Conservation (phyloP, 2,329 filamentous ascomycete genomes). For the Plectosphaerella plurivora region DNA sequence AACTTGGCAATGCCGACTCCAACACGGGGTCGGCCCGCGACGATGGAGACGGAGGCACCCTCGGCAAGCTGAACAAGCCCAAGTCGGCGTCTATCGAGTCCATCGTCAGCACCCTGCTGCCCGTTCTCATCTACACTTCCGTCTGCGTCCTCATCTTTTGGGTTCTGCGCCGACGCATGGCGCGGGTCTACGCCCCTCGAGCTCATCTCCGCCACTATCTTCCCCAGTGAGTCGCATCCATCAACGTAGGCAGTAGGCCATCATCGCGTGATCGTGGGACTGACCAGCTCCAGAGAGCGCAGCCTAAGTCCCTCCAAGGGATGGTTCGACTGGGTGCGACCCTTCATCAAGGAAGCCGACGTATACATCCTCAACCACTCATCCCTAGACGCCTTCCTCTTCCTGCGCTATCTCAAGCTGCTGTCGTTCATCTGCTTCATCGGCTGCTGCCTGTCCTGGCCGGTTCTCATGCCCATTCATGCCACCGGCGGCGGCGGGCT, state of each 20-base stretch:
- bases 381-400: slow-evolving; percentile 87
- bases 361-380: slow-evolving; percentile 83
- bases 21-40: slow-evolving; percentile 39
- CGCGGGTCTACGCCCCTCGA: slow-evolving; percentile 52
- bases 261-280: no score
- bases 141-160: slow-evolving; percentile 50
- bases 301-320: slow-evolving; percentile 45
- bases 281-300: slow-evolving; percentile 6
- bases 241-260: not conserved
- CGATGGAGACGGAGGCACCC: slow-evolving; percentile 30
- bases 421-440: slow-evolving; percentile 73
- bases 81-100: slow-evolving; percentile 35
- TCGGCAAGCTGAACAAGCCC: slow-evolving; percentile 25
- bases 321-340: slow-evolving; percentile 61
- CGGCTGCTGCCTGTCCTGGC: slow-evolving; percentile 79
- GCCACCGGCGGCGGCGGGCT: slow-evolving; percentile 68
- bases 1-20: slow-evolving; percentile 24
- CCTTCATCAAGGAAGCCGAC: slow-evolving; percentile 67
- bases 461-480: slow-evolving; percentile 79
- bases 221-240: slow-evolving; percentile 35
- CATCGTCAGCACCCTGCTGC: slow-evolving; percentile 47
- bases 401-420: slow-evolving; percentile 66
- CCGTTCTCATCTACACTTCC: slow-evolving; percentile 42
- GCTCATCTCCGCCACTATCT: slow-evolving; percentile 44
- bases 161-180: slow-evolving; percentile 38